Evolutionary conservation across 225 moss, liverwort and hornwort genomes (phyloP), one percentile per base, ranked within the genome.

Genomic region (Polytrichum commune): DNA sequence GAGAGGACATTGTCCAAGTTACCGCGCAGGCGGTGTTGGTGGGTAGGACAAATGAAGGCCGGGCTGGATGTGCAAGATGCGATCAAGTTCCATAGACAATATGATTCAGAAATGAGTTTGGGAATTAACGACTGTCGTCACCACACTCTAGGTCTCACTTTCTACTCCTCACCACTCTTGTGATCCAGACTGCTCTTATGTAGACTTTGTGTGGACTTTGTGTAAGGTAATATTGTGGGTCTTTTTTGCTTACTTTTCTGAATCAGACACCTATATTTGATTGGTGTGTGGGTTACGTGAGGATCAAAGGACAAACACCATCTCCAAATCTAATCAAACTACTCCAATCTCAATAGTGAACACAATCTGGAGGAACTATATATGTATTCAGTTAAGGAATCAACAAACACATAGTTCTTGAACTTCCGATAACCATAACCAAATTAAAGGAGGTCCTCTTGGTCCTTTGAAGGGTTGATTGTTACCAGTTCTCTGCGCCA

Each of bases 91-190:
- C 77, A 73, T 67, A 75, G 74, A 66, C 68, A 38, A 27, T 85
- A 75, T 70, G 28, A 80, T 72, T 23, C 75, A 54, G 84, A 82
- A 62, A 64, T 88, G 53, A 77, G 29, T 22, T 65, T 88, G 54
- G 88, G 88, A 62, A 61, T 88, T 75, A 84, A 88, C 25, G 88
- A 88, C 55, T 88, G 88, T 64, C 88, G 88, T 63, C 88, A 88
- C 70, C 78, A 88, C 24, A 88, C 88, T 63, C 63, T 88, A 66
- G 88, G 88, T 88, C 33, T n/a, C 33, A 19, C 10, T 46, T 46
- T 46, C 46, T 46, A 46, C 46, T 46, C 32, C 32, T 32, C 32
- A 8, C 32, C 1, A 32, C 32, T 32, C 46, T 35, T 35, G 2
- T 4, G 46, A 46, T 46, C 46, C 13, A 46, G 16, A 46, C 46